Conservation (phyloP, 176 grass and related monocot species). For the Avena sativa region DNA sequence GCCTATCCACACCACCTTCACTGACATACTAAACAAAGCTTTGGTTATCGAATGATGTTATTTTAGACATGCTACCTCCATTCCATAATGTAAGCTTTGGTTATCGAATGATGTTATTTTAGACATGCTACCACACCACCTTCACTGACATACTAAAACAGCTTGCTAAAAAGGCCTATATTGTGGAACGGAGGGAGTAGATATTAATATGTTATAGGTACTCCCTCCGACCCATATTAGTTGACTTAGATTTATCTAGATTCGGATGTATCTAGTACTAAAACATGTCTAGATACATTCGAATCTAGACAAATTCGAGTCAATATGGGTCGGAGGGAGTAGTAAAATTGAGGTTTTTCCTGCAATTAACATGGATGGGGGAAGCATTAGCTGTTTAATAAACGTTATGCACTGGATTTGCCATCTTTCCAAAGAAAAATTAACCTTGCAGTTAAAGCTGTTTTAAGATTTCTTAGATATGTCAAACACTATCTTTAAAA, state of each 20-base stretch:
- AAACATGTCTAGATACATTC: too few relatives aligned
- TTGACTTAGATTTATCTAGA: too few relatives aligned
- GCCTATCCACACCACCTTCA: neutral
- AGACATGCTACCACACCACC: neutral
- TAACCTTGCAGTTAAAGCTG: neutral
- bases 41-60: neutral
- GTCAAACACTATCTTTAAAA: neutral
- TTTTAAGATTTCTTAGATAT: slow-evolving; percentile 18
- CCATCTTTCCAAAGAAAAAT: neutral
- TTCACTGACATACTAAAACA: too few relatives aligned
- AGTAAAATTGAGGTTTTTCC: slow-evolving; percentile 19
- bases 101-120: neutral
- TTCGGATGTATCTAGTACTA: too few relatives aligned
- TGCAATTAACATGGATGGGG: slow-evolving; percentile 26
- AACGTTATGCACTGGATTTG: neutral
- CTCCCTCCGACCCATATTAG: too few relatives aligned
- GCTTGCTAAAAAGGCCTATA: too few relatives aligned
- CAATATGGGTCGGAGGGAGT: too few relatives aligned
- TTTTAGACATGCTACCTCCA: neutral
- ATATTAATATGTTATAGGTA: neutral
- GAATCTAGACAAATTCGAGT: too few relatives aligned
- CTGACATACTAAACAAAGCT: neutral
- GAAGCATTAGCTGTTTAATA: neutral
- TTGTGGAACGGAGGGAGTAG: too few relatives aligned
- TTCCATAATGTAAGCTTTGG: neutral